phyloP scores from a whole-genome alignment of 2,329 filamentous ascomycete species.

The Neonectria sp. region DNA sequence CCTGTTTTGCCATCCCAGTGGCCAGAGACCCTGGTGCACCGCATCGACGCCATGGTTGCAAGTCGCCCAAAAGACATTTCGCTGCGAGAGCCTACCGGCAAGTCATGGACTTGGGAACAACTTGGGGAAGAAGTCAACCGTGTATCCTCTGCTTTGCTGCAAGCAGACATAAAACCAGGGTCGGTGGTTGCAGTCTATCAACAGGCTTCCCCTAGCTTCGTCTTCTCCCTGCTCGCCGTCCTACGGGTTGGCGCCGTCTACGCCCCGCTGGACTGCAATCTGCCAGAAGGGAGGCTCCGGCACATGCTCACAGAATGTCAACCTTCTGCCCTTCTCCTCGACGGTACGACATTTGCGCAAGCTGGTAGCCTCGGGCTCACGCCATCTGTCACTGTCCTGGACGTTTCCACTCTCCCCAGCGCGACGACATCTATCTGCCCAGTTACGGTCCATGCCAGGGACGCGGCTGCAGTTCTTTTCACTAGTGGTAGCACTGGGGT shows the following conservation, averaged over 20 bases:
- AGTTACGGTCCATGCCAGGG: background rate
- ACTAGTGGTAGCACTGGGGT: constrained; percentile 51
- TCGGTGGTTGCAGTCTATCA: background rate
- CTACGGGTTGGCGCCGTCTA: too few species aligned
- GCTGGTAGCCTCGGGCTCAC: background rate
- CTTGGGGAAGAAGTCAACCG: background rate
- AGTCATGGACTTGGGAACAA: constrained; percentile 45
- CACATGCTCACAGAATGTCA: background rate
- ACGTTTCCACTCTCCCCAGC: background rate
- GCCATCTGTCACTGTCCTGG: background rate
- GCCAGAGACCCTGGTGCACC: too few species aligned
- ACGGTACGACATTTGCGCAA: background rate
- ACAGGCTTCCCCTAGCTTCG: too few species aligned
- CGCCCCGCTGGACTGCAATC: background rate
- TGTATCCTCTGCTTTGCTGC: background rate
- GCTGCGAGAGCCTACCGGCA: background rate
- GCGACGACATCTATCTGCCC: background rate
- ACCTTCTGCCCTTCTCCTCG: background rate
- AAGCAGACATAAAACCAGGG: background rate
- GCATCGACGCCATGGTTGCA: too few species aligned
- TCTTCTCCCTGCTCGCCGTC: too few species aligned
- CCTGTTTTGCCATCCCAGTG: too few species aligned
- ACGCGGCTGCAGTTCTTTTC: constrained; percentile 45
- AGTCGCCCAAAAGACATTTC: too few species aligned
- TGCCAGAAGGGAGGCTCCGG: background rate